These are phyloP conservation scores for Backusella morwellensis DNA, from an alignment of 192 early-diverging fungal species.

Conservation along the genomic window DNA sequence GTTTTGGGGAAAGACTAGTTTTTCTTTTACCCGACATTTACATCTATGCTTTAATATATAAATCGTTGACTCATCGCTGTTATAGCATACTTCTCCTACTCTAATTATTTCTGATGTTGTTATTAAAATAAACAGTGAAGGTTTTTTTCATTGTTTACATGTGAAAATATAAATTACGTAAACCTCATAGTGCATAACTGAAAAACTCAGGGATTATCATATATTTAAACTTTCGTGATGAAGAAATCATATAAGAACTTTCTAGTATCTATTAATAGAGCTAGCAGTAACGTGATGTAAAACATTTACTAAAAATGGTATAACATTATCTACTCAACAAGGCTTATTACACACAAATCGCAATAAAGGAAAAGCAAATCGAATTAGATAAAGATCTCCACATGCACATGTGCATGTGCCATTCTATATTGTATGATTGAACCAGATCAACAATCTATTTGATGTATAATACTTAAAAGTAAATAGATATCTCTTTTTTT, in stretches of 20 bases:
- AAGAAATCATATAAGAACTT: background rate
- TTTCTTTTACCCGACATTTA: background rate
- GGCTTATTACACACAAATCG: background rate
- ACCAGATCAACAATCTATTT: background rate
- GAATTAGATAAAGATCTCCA: conserved; percentile 2
- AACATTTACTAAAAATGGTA: background rate
- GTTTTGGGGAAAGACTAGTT: background rate
- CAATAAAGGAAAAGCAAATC: background rate
- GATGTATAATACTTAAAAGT: background rate
- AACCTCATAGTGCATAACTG: background rate
- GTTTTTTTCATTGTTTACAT: background rate
- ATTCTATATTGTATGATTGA: background rate
- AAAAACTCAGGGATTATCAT: background rate
- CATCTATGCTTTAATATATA: background rate
- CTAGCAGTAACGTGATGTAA: conserved; percentile 1
- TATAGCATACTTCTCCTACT: background rate
- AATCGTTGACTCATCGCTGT: background rate
- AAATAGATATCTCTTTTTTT: background rate
- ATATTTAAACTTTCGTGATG: background rate
- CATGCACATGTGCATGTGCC: background rate
- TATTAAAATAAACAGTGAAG: background rate
- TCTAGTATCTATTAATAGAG: background rate
- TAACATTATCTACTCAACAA: background rate
- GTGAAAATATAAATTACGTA: background rate
- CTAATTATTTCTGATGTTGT: background rate